Evolutionary conservation across 108 stramenopile genomes (phyloP).

Genomic region (Cylindrotheca closterium): DNA sequence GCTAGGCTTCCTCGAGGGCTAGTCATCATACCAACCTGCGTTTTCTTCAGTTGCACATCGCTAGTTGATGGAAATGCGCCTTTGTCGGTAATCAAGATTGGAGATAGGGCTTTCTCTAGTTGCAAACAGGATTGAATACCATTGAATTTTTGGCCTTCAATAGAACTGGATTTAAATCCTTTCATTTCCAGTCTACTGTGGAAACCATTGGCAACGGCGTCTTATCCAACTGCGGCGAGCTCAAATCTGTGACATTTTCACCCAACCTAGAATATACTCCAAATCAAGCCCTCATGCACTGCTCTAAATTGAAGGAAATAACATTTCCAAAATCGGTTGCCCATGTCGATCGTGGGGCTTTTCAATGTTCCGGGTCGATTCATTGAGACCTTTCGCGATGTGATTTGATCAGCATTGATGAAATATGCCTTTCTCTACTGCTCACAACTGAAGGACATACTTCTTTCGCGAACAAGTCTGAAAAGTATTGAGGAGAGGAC

Average conservation of each 20-base stretch:
- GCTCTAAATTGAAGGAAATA: too few species aligned
- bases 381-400: too few species aligned
- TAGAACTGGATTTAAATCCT: background rate
- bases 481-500: background rate
- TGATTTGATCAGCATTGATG: too few species aligned
- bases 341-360: too few species aligned
- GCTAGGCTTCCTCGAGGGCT: background rate
- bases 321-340: too few species aligned
- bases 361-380: too few species aligned
- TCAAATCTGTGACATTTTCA: background rate
- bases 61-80: background rate
- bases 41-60: background rate
- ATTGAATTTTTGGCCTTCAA: background rate
- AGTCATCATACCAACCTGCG: background rate
- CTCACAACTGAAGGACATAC: background rate
- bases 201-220: background rate
- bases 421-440: too few species aligned
- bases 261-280: background rate
- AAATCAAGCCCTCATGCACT: background rate
- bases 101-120: background rate
- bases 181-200: background rate
- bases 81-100: background rate
- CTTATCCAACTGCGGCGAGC: background rate
- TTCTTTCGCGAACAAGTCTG: background rate
- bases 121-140: background rate